Base-by-base conservation (phyloP, 345 rosid genomes). In the Boechera divaricarpa region DNA sequence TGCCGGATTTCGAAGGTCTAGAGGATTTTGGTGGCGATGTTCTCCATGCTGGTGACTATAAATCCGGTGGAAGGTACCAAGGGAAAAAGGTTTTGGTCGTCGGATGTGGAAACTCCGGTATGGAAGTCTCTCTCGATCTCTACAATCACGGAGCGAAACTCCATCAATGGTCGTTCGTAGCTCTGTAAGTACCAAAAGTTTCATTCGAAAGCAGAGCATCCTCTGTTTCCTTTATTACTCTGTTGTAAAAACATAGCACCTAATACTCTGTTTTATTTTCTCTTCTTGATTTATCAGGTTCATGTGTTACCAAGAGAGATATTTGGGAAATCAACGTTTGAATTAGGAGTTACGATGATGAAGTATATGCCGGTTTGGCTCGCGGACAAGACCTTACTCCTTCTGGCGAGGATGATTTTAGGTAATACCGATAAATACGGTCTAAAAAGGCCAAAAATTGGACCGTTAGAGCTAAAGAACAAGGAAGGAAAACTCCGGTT, bases 21-120 rank as follows among this genome's bases (percentile, higher is more conserved):
- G 76, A 73, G 51, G 86, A 86, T 6, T 90, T 92, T 39, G 88
- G 82, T 0, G 94, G 94, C 24, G 63, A 75, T 56, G 85, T 92
- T 61, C 75, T 73, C 13, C 98, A 92, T 59, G 90, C 90, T 33
- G 85, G 94, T 62, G 94, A 90, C 47, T 92, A 90, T 62, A 92
- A 89, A 82, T 89, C 94, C 1, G 96, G 97, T 4, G 84, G 82
- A 68, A 83, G 77, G 61, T 83, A 77, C 70, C 55, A 81, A 1
- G 97, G 91, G 4, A 84, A 90, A 78, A 73, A 76, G 4, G 97
- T 90, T 1, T 82, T 92, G 7, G 93, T 92, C 0, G 98, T 92
- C 4, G 98, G 98, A 35, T 92, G 98, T 8, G 98, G 97, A 32
- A 89, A 92, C 84, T 92, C 98, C 7, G 98, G 98, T 63, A 92